A percentile compares a stretch with the other conserved stretches of the same genome.
Evolutionary conservation across 1,284 basidiomycete genomes (phyloP).

Genomic region (Cryptococcus depauperatus): DNA sequence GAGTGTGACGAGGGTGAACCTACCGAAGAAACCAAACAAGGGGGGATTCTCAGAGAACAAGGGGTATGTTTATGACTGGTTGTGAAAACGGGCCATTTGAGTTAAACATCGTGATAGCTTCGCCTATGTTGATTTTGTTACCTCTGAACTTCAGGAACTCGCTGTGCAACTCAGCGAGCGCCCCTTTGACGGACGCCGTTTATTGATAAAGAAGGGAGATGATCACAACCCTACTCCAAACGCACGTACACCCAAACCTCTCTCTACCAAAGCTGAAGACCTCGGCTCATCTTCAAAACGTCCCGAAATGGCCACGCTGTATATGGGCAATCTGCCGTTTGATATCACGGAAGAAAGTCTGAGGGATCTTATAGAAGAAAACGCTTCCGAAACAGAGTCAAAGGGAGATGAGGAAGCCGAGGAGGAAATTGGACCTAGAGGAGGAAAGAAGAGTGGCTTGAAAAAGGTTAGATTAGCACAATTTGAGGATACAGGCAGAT

Average conservation of each 20-base stretch:
- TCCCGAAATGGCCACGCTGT: constrained; percentile 37
- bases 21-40: constrained; percentile 46
- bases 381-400: constrained; percentile 29
- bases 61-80: constrained; percentile 48
- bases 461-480: constrained; percentile 86
- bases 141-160: constrained; percentile 60
- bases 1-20: constrained; percentile 49
- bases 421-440: constrained; percentile 21
- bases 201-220: constrained; percentile 87
- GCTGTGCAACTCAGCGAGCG: constrained; percentile 77
- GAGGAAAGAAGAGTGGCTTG: constrained; percentile 57
- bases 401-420: constrained; percentile 31
- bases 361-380: constrained; percentile 43
- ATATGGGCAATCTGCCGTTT: constrained; percentile 50
- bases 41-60: constrained; percentile 48
- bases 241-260: constrained; percentile 47
- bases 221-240: constrained; percentile 49
- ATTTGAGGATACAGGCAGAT: constrained; percentile 87
- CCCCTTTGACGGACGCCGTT: constrained; percentile 70
- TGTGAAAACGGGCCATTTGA: too few species aligned
- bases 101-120: constrained; percentile 54
- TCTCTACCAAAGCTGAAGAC: constrained; percentile 40
- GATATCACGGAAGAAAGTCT: constrained; percentile 73
- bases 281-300: constrained; percentile 41
- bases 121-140: constrained; percentile 90